phyloP scores from a whole-genome alignment of 805 yeast genomes.

The Kazachstania taianensis region DNA sequence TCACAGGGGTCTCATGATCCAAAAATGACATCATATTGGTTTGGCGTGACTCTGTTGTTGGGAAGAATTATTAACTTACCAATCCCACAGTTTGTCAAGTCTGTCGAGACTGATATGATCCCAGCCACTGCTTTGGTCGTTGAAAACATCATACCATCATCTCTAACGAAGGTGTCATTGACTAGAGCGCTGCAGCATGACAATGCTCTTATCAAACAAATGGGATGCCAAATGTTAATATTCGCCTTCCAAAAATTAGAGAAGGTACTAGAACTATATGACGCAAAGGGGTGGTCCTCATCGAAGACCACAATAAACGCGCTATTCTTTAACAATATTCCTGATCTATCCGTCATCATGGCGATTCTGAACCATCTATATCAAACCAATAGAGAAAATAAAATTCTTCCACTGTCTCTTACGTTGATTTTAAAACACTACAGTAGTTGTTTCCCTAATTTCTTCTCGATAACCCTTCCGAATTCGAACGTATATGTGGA shows the following conservation, averaged over 20 bases:
- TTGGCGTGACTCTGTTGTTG: conserved; percentile 57
- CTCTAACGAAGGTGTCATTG: conserved; percentile 48
- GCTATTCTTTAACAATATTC: conserved; percentile 32
- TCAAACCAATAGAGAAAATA: conserved; percentile 30
- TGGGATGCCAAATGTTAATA: conserved; percentile 50
- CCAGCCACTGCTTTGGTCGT: conserved; percentile 34
- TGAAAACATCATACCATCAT: conserved; percentile 56
- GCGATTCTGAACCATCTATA: conserved; percentile 35
- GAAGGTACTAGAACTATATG: conserved; percentile 30
- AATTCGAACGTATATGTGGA: conserved; percentile 30
- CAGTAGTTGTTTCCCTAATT: conserved; percentile 31
- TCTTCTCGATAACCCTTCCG: conserved; percentile 24
- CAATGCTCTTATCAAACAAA: conserved; percentile 45
- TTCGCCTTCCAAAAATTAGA: conserved; percentile 46
- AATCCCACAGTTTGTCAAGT: conserved; percentile 35
- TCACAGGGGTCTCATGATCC: conserved; percentile 73
- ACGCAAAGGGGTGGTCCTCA: conserved; percentile 33
- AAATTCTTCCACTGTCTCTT: conserved; percentile 39
- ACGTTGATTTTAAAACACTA: conserved; percentile 37
- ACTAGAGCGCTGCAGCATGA: conserved; percentile 48
- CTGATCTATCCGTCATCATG: conserved; percentile 35
- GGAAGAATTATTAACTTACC: conserved; percentile 49
- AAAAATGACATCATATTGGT: conserved; percentile 69
- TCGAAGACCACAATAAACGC: conserved; percentile 30
- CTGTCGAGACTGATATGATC: conserved; percentile 19